These are phyloP conservation scores for Leccinum pellstonianum DNA, from an alignment of 768 basidiomycete genomes.

Conservation along the genomic window DNA sequence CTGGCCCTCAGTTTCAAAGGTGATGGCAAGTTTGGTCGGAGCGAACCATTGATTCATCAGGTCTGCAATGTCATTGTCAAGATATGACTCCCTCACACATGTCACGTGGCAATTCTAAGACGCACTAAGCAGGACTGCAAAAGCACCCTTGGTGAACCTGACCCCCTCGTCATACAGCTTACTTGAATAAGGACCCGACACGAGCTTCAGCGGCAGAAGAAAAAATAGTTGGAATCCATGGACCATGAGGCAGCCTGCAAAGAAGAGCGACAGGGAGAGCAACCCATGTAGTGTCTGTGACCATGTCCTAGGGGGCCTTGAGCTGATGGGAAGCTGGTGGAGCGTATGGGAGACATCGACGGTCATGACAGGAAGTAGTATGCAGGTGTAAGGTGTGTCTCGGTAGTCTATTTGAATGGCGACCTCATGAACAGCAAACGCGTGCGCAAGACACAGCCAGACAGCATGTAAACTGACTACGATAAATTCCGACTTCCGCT, in stretches of 20 bases:
- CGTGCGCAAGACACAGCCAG: not conserved
- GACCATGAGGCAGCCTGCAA: conserved; percentile 64
- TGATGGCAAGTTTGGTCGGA: conserved; percentile 68
- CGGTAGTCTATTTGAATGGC: conserved; percentile 15
- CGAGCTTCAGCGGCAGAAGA: conserved; percentile 61
- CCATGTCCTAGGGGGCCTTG: conserved; percentile 57
- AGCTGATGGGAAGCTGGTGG: conserved; percentile 50
- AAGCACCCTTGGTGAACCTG: conserved; percentile 79
- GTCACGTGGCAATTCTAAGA: conserved; percentile 14
- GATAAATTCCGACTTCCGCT: conserved; percentile 9
- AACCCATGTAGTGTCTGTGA: conserved; percentile 46
- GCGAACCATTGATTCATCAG: conserved; percentile 82
- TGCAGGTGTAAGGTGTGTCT: conserved; percentile 4
- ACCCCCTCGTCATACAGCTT: conserved; percentile 67
- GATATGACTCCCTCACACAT: not conserved
- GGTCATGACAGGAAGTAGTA: conserved; percentile 20
- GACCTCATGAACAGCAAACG: not conserved
- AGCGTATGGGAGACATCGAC: conserved; percentile 12
- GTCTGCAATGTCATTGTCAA: conserved; percentile 42
- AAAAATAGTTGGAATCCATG: conserved; percentile 72
- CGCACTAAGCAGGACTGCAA: conserved; percentile 72
- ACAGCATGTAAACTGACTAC: conserved; percentile 18
- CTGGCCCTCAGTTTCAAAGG: conserved; percentile 68
- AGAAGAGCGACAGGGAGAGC: conserved; percentile 57
- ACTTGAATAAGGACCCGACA: conserved; percentile 58